phyloP scores from a whole-genome alignment of 2,329 filamentous ascomycete species.

The Pestalotiopsis sp. region DNA sequence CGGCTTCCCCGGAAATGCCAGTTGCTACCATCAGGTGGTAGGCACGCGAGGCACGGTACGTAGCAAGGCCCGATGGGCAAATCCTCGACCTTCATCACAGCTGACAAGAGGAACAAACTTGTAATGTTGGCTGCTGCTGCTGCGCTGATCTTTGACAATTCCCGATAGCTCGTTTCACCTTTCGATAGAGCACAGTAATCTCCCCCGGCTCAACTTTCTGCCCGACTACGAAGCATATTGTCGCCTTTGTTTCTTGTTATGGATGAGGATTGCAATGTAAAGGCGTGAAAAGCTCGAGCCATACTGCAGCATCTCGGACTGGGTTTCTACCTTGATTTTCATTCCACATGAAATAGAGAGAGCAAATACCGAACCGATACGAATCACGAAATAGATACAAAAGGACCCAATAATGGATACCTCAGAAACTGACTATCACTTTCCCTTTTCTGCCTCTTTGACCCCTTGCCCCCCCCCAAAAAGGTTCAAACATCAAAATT shows the following conservation, averaged over 20 bases:
- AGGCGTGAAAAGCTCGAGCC: neutral
- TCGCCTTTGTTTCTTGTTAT: neutral
- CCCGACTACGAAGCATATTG: neutral
- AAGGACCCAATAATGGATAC: neutral
- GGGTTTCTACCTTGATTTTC: neutral
- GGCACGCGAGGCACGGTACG: neutral
- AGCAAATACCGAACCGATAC: neutral
- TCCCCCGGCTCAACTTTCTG: neutral
- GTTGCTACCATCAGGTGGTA: neutral
- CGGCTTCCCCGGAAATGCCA: neutral
- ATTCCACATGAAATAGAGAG: neutral
- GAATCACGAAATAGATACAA: neutral
- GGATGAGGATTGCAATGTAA: neutral
- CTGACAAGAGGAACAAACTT: neutral
- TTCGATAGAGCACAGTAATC: neutral
- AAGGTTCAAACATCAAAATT: neutral
- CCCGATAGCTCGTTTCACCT: constrained; percentile 6
- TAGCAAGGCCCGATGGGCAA: neutral
- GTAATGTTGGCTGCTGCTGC: neutral
- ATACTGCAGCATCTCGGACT: neutral
- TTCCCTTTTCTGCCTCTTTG: neutral
- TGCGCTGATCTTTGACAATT: neutral
- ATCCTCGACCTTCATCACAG: neutral
- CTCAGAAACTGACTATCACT: neutral
- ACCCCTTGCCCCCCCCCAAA: no score